Evolutionary conservation across 108 stramenopile genomes (phyloP).

Genomic region (Bacterosira constricta): DNA sequence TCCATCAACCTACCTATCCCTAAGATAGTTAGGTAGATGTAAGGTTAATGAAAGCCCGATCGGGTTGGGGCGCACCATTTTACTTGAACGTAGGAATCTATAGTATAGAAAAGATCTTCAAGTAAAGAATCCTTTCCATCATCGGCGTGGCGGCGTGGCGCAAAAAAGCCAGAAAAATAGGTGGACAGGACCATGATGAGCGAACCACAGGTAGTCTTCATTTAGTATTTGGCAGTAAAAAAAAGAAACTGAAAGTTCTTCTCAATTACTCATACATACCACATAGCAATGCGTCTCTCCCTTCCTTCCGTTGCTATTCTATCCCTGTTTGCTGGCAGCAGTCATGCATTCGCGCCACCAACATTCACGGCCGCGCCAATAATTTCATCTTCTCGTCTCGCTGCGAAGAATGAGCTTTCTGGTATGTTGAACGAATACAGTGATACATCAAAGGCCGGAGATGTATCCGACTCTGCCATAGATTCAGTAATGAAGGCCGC

Average conservation of each 20-base stretch:
- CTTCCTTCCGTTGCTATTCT: conserved; percentile 16
- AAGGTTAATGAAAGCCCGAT: too few relatives aligned
- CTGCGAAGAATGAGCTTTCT: conserved; percentile 18
- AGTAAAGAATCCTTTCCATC: too few relatives aligned
- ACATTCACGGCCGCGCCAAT: not conserved
- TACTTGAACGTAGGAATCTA: too few relatives aligned
- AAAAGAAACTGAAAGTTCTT: too few relatives aligned
- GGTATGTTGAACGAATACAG: conserved; percentile 37
- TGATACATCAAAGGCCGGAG: not conserved
- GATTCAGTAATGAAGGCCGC: conserved; percentile 18
- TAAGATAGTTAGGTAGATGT: too few relatives aligned
- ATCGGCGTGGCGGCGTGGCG: too few relatives aligned
- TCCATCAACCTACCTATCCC: too few relatives aligned
- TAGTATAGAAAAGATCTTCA: too few relatives aligned
- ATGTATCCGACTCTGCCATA: conserved; percentile 14
- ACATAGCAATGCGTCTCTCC: not conserved
- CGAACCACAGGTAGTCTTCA: too few relatives aligned
- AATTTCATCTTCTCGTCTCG: not conserved
- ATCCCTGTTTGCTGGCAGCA: conserved; percentile 13
- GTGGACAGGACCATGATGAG: not conserved
- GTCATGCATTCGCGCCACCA: conserved; percentile 22
- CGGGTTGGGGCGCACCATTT: too few relatives aligned
- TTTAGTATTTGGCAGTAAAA: too few relatives aligned
- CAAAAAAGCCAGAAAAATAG: too few relatives aligned
- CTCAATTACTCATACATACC: not conserved